These are phyloP conservation scores for Pseudisothecium myosuroides DNA, from an alignment of 225 moss, liverwort and hornwort genomes.

Conservation along the genomic window DNA sequence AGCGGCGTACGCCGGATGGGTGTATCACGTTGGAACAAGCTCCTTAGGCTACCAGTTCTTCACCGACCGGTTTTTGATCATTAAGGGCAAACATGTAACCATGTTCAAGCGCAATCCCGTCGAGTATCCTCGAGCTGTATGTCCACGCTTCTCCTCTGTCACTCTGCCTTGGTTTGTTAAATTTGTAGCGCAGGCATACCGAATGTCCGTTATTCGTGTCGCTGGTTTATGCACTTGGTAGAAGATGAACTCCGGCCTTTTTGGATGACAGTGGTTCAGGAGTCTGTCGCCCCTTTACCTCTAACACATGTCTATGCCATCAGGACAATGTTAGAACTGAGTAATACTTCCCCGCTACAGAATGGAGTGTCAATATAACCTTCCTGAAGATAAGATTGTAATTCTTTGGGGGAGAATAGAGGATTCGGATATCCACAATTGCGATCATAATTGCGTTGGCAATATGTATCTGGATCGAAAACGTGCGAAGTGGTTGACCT, in stretches of 20 bases:
- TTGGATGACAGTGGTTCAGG: not conserved
- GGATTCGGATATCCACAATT: not conserved
- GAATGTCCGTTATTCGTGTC: not conserved
- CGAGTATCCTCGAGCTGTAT: constrained; percentile 48
- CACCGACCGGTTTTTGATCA: constrained; percentile 51
- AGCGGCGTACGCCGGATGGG: constrained; percentile 61
- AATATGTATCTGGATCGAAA: not conserved
- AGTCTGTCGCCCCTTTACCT: not conserved
- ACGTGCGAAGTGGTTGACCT: not conserved
- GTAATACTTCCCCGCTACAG: not conserved
- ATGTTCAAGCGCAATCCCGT: constrained; percentile 72
- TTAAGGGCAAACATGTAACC: constrained; percentile 53
- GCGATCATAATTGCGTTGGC: not conserved
- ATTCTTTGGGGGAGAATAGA: too few species aligned
- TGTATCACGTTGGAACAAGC: constrained; percentile 61
- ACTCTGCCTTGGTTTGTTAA: not conserved
- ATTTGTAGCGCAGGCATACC: not conserved
- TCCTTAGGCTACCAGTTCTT: constrained; percentile 57
- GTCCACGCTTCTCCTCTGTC: not conserved
- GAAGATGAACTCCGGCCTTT: not conserved
- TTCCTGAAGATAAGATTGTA: not conserved
- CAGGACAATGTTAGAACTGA: not conserved
- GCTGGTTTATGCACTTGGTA: not conserved
- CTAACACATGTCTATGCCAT: not conserved
- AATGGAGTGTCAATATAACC: not conserved